These are phyloP conservation scores for Saccharomyces hybrid DNA, from an alignment of 1,139 yeast species.

Conservation along the genomic window DNA sequence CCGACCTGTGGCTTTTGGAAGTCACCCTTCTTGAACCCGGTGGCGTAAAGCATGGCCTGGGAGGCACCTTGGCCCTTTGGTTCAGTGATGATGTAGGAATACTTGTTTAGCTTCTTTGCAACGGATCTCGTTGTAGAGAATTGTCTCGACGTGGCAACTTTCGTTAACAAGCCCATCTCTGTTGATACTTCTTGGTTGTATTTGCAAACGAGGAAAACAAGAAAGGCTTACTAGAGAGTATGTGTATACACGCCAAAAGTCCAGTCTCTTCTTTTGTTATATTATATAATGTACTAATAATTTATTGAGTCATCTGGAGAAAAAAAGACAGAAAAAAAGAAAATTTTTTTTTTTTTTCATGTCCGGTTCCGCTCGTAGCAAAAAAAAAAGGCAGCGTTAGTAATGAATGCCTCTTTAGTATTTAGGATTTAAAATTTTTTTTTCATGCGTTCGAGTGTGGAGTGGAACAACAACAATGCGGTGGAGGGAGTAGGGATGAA, in stretches of 20 bases:
- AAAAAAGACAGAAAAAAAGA: background rate
- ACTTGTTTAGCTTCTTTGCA: constrained; percentile 59
- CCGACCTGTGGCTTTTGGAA: constrained; percentile 85
- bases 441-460: background rate
- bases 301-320: background rate
- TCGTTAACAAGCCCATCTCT: constrained; percentile 13
- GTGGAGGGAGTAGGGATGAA: too few relatives aligned
- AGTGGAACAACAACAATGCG: background rate
- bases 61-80: constrained; percentile 97
- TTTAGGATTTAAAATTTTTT: background rate
- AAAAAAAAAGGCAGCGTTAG: background rate
- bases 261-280: background rate
- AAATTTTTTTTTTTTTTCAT: background rate
- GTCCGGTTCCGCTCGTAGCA: background rate
- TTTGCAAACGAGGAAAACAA: background rate
- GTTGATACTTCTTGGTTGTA: background rate
- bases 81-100: constrained; percentile 74
- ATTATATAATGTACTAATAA: background rate
- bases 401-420: background rate
- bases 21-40: constrained; percentile 80
- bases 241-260: background rate
- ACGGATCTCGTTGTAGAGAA: constrained; percentile 24
- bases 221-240: background rate
- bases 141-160: constrained; percentile 14
- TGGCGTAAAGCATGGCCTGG: constrained; percentile 98